Evolutionary conservation across 2,329 filamentous ascomycete species (phyloP).

Genomic region (Fusarium fujikuroi): DNA sequence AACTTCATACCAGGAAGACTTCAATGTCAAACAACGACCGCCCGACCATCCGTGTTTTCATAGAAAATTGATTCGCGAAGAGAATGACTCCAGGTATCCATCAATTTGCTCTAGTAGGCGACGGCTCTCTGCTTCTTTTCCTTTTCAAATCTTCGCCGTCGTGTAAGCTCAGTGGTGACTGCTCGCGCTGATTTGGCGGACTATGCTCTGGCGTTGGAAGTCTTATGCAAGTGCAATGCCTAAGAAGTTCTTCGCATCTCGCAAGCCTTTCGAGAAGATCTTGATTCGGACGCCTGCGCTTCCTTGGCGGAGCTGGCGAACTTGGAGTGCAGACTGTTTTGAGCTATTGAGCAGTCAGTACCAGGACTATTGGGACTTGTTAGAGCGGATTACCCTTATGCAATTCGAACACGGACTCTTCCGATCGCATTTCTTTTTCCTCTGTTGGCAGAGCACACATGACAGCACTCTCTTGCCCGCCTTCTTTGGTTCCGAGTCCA

Average conservation of each 20-base stretch:
- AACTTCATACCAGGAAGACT: too few species aligned
- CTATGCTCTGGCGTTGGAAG: slow-evolving; percentile 30
- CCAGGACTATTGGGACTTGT: fast-evolving
- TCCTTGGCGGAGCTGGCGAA: slow-evolving; percentile 45
- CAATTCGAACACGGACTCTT: slow-evolving; percentile 47
- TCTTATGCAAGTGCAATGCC: slow-evolving; percentile 40
- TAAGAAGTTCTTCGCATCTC: slow-evolving; percentile 31
- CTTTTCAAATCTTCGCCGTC: slow-evolving; percentile 16
- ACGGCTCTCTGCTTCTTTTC: slow-evolving; percentile 6
- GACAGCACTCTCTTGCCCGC: slow-evolving; percentile 35
- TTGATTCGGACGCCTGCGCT: slow-evolving; percentile 45
- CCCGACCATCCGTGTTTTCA: background rate
- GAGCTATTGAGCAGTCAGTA: slow-evolving; percentile 26
- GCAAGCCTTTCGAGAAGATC: slow-evolving; percentile 38
- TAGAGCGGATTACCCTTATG: slow-evolving; percentile 33
- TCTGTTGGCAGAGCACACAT: slow-evolving; percentile 47
- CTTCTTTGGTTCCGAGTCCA: slow-evolving; percentile 29
- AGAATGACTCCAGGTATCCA: fast-evolving
- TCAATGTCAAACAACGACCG: background rate
- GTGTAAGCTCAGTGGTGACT: slow-evolving; percentile 12
- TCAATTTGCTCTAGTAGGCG: slow-evolving; percentile 1
- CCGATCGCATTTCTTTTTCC: slow-evolving; percentile 50
- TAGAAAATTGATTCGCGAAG: background rate
- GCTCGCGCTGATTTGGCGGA: slow-evolving; percentile 17
- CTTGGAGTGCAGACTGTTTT: slow-evolving; percentile 43